Conservation (phyloP, 2,329 filamentous ascomycete species). For the Thelonectria rubi region DNA sequence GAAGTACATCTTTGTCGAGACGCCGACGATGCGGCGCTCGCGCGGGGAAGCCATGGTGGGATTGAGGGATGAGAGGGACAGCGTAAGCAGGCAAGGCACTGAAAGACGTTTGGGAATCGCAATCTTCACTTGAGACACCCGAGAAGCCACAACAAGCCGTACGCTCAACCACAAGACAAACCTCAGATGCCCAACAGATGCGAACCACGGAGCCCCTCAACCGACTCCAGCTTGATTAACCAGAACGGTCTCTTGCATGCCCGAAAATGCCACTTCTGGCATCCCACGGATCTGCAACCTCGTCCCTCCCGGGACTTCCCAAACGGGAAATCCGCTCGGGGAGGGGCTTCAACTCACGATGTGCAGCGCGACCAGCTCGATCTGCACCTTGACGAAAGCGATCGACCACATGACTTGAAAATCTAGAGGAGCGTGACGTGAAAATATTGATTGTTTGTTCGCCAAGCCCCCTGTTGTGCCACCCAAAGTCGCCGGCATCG, state of each 20-base stretch:
- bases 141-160: not conserved
- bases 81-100: not conserved
- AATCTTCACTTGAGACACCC: not conserved
- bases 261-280: slow-evolving; percentile 14
- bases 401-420: slow-evolving; percentile 15
- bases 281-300: not conserved
- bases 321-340: slow-evolving; percentile 21
- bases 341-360: slow-evolving; percentile 2
- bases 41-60: slow-evolving; percentile 39
- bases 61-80: not conserved
- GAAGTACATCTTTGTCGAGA: slow-evolving; percentile 86
- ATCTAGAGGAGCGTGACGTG: slow-evolving; percentile 11
- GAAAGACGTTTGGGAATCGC: not conserved
- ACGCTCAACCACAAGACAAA: not conserved
- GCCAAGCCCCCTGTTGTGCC: not conserved
- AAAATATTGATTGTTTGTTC: slow-evolving; percentile 5
- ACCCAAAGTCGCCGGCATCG: not conserved
- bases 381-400: not conserved
- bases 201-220: not conserved
- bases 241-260: not conserved
- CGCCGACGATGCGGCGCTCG: slow-evolving; percentile 71
- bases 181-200: not conserved
- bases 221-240: not conserved
- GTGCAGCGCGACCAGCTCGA: slow-evolving; percentile 10
- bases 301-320: slow-evolving; percentile 12